Conservation (phyloP, 371 early-diverging fungal species). For the Apophysomyces ossiformis region DNA sequence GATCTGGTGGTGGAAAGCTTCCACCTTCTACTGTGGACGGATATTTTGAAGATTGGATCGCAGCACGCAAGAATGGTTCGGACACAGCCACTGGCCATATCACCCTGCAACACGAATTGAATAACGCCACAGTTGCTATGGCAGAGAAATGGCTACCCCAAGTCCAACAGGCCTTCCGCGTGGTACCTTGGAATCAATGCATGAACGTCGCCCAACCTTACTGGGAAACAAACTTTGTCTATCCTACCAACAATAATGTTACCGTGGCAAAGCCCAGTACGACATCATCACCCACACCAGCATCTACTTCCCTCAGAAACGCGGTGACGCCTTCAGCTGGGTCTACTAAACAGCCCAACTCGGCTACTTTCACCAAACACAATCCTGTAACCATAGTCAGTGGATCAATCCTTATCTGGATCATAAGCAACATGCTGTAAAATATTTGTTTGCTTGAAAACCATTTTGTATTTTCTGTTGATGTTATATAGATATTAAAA, state of each 20-base stretch:
- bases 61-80: constrained; percentile 32
- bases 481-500: too few relatives aligned
- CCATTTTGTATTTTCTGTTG: too few relatives aligned
- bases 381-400: background rate
- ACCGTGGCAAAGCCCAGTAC: constrained; percentile 11
- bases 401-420: background rate
- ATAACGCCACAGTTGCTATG: constrained; percentile 50
- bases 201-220: constrained; percentile 57
- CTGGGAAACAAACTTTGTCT: constrained; percentile 47
- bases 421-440: too few relatives aligned
- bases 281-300: background rate
- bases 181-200: constrained; percentile 52
- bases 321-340: background rate
- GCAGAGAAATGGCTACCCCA: constrained; percentile 52
- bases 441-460: too few relatives aligned
- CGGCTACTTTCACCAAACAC: background rate
- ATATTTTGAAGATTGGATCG: constrained; percentile 49
- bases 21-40: constrained; percentile 38
- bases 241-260: constrained; percentile 35
- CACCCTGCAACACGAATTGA: constrained; percentile 56
- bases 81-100: constrained; percentile 44
- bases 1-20: constrained; percentile 46
- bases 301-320: background rate
- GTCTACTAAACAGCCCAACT: background rate
- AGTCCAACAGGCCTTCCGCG: constrained; percentile 48